Conservation (phyloP, 2,329 filamentous ascomycete genomes). For the Periconia sp. region DNA sequence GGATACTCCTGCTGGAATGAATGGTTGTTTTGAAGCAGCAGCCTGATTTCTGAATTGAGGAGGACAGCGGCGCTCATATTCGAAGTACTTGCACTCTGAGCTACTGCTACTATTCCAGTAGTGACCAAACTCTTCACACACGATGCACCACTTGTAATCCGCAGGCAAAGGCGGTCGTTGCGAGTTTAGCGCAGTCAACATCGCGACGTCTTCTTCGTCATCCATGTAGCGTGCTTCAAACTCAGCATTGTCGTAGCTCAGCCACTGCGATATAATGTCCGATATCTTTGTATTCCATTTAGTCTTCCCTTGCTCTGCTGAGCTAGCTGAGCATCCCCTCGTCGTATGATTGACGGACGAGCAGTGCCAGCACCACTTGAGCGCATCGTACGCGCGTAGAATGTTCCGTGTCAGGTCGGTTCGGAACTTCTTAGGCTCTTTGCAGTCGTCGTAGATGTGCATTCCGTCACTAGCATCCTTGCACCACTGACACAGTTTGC, state of each 20-base stretch:
- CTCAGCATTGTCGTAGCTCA: background rate
- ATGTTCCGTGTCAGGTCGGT: conserved; percentile 4
- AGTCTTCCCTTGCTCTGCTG: background rate
- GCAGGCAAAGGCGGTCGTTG: conserved; percentile 2
- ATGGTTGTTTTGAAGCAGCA: background rate
- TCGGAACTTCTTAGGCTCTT: conserved; percentile 5
- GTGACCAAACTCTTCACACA: conserved; percentile 19
- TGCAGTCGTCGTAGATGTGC: conserved; percentile 14
- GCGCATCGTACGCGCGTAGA: conserved; percentile 5
- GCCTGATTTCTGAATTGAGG: background rate
- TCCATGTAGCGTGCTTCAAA: conserved; percentile 1
- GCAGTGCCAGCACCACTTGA: conserved; percentile 21
- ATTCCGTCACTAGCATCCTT: conserved; percentile 13
- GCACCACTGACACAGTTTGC: conserved; percentile 20
- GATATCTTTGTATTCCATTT: conserved; percentile 10
- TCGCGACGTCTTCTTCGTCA: conserved; percentile 3
- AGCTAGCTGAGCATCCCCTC: conserved; percentile 1
- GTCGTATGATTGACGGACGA: conserved; percentile 9
- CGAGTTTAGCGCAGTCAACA: background rate
- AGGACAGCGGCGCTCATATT: conserved; percentile 7
- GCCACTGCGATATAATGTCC: conserved; percentile 11
- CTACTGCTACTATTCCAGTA: background rate
- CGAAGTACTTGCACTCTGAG: conserved; percentile 1
- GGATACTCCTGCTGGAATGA: background rate
- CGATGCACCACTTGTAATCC: conserved; percentile 14